A percentile compares a stretch with the other conserved stretches of the same genome.
These are phyloP conservation scores for Leccinum pseudoinsigne DNA, from an alignment of 1,284 basidiomycete species.

Conservation along the genomic window DNA sequence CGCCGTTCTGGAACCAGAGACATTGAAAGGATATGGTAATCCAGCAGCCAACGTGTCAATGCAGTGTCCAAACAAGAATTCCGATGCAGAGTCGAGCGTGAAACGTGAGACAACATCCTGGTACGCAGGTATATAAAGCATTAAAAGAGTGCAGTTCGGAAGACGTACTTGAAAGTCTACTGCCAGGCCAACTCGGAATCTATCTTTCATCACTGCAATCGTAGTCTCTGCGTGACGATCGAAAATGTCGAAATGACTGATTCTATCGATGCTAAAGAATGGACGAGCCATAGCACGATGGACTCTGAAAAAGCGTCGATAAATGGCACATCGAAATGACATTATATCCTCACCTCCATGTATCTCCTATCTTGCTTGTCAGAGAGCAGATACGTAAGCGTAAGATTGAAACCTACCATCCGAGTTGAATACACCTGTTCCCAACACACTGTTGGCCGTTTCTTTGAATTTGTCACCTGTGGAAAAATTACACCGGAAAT, in stretches of 20 bases:
- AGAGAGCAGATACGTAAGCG: not conserved
- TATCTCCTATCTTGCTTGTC: constrained; percentile 32
- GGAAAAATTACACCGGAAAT: constrained; percentile 7
- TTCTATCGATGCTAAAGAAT: constrained; percentile 45
- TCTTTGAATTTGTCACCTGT: constrained; percentile 33
- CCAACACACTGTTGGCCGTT: constrained; percentile 36
- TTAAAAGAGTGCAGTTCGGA: not conserved
- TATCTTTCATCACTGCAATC: constrained; percentile 36
- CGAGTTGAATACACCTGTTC: constrained; percentile 48
- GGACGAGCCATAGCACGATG: constrained; percentile 49
- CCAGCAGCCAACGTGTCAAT: constrained; percentile 30
- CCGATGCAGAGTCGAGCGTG: constrained; percentile 44
- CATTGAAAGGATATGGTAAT: constrained; percentile 33
- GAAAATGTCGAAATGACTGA: constrained; percentile 50
- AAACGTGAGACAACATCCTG: constrained; percentile 45
- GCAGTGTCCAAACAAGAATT: constrained; percentile 43
- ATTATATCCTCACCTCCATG: constrained; percentile 38
- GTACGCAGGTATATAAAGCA: not conserved
- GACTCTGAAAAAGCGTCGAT: constrained; percentile 27
- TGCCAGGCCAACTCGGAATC: constrained; percentile 34
- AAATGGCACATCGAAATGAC: not conserved
- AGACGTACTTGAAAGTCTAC: constrained; percentile 44
- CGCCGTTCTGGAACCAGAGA: not conserved
- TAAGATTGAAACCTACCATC: constrained; percentile 34
- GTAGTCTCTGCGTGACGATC: constrained; percentile 40